Evolutionary conservation across 2,329 filamentous ascomycete genomes (phyloP).

Genomic region (Hymenoscyphus scutula): DNA sequence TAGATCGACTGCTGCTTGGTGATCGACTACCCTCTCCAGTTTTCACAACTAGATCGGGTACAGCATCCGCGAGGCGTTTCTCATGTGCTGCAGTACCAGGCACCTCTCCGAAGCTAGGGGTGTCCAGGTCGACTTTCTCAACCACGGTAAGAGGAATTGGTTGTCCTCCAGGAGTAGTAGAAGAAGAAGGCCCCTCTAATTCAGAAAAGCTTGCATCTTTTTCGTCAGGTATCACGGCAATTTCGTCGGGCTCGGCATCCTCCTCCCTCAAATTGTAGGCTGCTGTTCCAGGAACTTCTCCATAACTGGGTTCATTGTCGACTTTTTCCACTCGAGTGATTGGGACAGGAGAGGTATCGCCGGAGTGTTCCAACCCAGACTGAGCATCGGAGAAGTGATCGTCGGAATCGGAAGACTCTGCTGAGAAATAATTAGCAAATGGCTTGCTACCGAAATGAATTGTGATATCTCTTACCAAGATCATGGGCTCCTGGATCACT

Average conservation of each 20-base stretch:
- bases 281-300: slow-evolving; percentile 60
- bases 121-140: slow-evolving; percentile 53
- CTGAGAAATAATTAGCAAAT: slow-evolving; percentile 17
- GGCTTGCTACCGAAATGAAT: not conserved
- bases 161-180: slow-evolving; percentile 29
- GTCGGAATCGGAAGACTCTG: slow-evolving; percentile 61
- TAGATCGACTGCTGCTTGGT: slow-evolving; percentile 24
- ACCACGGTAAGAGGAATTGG: slow-evolving; percentile 58
- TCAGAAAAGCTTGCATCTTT: slow-evolving; percentile 8
- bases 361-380: slow-evolving; percentile 46
- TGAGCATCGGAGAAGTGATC: slow-evolving; percentile 69
- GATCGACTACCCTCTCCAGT: slow-evolving; percentile 26
- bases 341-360: slow-evolving; percentile 50
- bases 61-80: slow-evolving; percentile 54
- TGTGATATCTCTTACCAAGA: slow-evolving; percentile 45
- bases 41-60: slow-evolving; percentile 58
- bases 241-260: slow-evolving; percentile 60
- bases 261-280: slow-evolving; percentile 54
- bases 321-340: slow-evolving; percentile 58
- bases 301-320: slow-evolving; percentile 56
- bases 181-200: slow-evolving; percentile 15
- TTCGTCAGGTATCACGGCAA: slow-evolving; percentile 41
- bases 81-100: slow-evolving; percentile 58
- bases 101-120: slow-evolving; percentile 58
- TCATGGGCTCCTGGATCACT: slow-evolving; percentile 60